Evolutionary conservation across 2,329 filamentous ascomycete genomes (phyloP), one percentile per base, ranked within the genome.

Genomic region (Ascochyta pisi): DNA sequence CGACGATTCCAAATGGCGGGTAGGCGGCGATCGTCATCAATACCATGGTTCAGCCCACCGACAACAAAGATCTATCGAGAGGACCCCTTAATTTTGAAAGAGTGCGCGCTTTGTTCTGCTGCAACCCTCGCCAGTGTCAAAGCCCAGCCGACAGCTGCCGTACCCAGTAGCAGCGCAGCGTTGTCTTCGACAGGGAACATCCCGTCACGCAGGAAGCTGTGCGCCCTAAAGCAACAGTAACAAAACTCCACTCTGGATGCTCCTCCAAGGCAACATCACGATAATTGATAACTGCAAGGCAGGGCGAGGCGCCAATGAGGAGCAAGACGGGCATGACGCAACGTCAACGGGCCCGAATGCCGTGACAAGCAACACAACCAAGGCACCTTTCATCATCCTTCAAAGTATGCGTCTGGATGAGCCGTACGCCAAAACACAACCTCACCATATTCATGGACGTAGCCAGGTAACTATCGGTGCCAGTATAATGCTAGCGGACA

Each of bases 101-200:
- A n/a, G 13, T 46, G 29, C 24, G 31, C 16, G 7, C 46, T 50
- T 41, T 44, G 40, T 44, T 35, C 39, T 44, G 13, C 29, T 31
- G 12, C 12, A 13, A 23, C 13, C 19, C 16, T 50, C 10, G 15
- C 24, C 37, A 27, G 19, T 35, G 37, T 56, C 42, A 47, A 46
- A 41, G 47, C 22, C 16, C 42, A 15, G 53, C 47, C 46, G 47
- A 41, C 42, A 50, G 37, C 24, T 57, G 62, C 41, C 29, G 59
- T 63, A 58, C 57, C 53, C 52, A 63, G 59, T 66, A 57, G 54
- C 57, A 64, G 58, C 58, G 60, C 65, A 63, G 54, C 55, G 54
- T 63, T 52, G 54, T 60, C 49, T 56, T 44, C 50, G 52, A 38
- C 49, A 57, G 34, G 54, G 48, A 43, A 45, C 19, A 24, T 48